Percentiles rank a stretch among this genome's conserved stretches.
phyloP scores from a whole-genome alignment of 176 grass and related monocot species.

The Zea luxurians region DNA sequence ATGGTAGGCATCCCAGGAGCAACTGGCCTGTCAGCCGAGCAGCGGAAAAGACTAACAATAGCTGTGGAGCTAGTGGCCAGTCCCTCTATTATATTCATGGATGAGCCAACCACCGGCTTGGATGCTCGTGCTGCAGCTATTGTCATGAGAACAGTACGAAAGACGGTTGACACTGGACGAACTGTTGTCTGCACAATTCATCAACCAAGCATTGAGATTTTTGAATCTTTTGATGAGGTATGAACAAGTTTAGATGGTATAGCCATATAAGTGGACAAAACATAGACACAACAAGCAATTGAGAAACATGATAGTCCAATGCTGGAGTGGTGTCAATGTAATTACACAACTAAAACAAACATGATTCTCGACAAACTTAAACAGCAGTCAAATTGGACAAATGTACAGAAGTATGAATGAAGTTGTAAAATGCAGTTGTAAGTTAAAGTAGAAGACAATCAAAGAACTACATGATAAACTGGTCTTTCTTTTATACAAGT shows the following conservation, averaged over 20 bases:
- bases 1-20: conserved; percentile 71
- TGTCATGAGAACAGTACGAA: conserved; percentile 92
- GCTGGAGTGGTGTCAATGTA: conserved; percentile 18
- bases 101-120: conserved; percentile 83
- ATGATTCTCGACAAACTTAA: not conserved
- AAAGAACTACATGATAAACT: conserved; percentile 9
- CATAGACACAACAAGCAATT: not conserved
- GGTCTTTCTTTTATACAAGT: not conserved
- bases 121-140: conserved; percentile 92
- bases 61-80: conserved; percentile 87
- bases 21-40: conserved; percentile 77
- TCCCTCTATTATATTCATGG: conserved; percentile 96
- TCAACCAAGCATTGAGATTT: conserved; percentile 93
- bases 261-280: conserved; percentile 10
- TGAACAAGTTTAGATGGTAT: conserved; percentile 1
- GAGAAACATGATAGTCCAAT: not conserved
- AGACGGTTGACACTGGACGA: conserved; percentile 90
- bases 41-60: conserved; percentile 87
- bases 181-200: conserved; percentile 94
- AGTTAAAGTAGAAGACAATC: not conserved
- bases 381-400: not conserved
- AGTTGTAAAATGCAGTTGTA: not conserved
- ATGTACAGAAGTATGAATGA: conserved; percentile 7
- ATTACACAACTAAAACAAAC: conserved; percentile 11
- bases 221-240: conserved; percentile 99